phyloP scores from a whole-genome alignment of 805 yeast species.

The Candida easanensis region DNA sequence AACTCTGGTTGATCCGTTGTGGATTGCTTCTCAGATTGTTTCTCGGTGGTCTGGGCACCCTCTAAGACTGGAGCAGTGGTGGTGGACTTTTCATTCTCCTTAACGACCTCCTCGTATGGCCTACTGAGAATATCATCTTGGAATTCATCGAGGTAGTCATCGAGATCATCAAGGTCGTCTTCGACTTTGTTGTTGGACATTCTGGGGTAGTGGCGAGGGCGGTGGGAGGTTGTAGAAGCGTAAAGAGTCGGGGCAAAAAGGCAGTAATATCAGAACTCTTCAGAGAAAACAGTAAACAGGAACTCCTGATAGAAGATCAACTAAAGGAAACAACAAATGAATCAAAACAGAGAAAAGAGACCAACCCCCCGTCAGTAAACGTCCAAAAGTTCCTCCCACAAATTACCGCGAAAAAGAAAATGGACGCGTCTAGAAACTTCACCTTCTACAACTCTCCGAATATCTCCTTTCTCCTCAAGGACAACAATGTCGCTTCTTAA shows the following conservation, averaged over 20 bases:
- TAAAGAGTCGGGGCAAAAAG: background rate
- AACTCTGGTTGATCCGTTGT: background rate
- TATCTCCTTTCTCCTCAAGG: background rate
- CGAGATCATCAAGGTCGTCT: constrained; percentile 71
- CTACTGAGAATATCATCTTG: constrained; percentile 64
- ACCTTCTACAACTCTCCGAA: background rate
- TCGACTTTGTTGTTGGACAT: constrained; percentile 7
- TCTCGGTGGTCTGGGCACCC: background rate
- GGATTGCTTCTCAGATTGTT: background rate
- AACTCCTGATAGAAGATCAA: too few relatives aligned
- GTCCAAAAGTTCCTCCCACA: too few relatives aligned
- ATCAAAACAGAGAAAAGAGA: too few relatives aligned
- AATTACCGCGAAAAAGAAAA: background rate
- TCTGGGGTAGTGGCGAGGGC: background rate
- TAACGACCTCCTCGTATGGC: constrained; percentile 29
- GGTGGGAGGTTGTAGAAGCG: background rate
- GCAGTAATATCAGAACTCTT: background rate
- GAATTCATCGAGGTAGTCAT: constrained; percentile 82
- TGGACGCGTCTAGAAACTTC: background rate
- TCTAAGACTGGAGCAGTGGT: background rate
- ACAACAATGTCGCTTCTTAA: constrained; percentile 19
- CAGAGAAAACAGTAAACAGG: background rate
- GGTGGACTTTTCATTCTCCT: constrained; percentile 18
- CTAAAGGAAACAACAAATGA: too few relatives aligned
- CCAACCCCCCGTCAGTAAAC: too few relatives aligned